These are phyloP conservation scores for Amylostereum areolatum DNA, from an alignment of 1,284 basidiomycete species.

Conservation along the genomic window DNA sequence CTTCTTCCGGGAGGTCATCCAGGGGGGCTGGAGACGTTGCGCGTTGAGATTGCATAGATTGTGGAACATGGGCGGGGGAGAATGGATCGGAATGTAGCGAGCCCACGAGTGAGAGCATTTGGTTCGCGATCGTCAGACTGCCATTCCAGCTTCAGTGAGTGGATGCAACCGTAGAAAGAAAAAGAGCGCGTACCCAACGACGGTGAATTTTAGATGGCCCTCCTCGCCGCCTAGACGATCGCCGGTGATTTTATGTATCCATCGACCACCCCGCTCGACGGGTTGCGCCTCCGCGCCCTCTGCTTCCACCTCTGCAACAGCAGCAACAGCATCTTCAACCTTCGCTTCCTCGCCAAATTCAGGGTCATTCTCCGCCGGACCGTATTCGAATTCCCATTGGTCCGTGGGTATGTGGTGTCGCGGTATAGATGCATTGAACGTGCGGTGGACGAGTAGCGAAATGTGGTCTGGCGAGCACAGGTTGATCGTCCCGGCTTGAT, in stretches of 20 bases:
- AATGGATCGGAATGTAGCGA: constrained; percentile 87
- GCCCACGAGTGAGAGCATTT: constrained; percentile 91
- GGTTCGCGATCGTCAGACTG: constrained; percentile 89
- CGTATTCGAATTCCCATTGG: constrained; percentile 85
- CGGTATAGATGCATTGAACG: constrained; percentile 97
- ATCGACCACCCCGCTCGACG: constrained; percentile 59
- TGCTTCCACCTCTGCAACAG: constrained; percentile 19
- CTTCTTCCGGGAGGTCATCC: constrained; percentile 22
- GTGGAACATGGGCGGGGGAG: constrained; percentile 53
- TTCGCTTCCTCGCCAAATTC: constrained; percentile 42
- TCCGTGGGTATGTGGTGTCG: constrained; percentile 84
- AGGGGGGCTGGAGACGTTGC: constrained; percentile 9
- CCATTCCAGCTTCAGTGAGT: constrained; percentile 5
- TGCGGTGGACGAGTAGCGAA: constrained; percentile 87
- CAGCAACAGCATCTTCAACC: constrained; percentile 15
- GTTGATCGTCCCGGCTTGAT: constrained; percentile 77
- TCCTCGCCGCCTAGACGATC: constrained; percentile 67
- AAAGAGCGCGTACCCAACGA: constrained; percentile 71
- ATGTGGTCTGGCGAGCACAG: constrained; percentile 93
- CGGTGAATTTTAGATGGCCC: constrained; percentile 79
- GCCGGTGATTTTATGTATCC: constrained; percentile 74
- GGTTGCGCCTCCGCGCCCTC: constrained; percentile 24
- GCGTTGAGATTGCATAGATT: constrained; percentile 17
- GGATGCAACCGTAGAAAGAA: constrained; percentile 1
- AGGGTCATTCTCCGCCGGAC: constrained; percentile 69